phyloP scores from a whole-genome alignment of 306 rosid genomes.

The Pterocarpus santalinus region DNA sequence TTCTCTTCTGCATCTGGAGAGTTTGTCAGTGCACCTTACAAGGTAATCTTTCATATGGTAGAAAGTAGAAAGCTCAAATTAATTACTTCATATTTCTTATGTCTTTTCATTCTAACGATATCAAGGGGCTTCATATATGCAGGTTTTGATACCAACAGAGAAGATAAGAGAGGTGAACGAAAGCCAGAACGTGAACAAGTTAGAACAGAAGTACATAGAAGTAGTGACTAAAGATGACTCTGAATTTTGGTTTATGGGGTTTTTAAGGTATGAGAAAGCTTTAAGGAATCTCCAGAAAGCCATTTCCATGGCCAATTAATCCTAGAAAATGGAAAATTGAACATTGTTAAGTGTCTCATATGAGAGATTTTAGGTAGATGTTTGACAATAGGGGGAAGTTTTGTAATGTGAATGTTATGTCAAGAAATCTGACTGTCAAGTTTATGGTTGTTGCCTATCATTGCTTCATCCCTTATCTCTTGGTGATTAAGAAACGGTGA shows the following conservation, averaged over 20 bases:
- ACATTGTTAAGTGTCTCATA: neutral
- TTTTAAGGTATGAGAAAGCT: slow-evolving; percentile 78
- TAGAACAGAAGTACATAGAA: slow-evolving; percentile 71
- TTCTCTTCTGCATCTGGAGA: slow-evolving; percentile 61
- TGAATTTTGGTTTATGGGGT: slow-evolving; percentile 93
- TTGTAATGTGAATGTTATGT: neutral
- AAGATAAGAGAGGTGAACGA: slow-evolving; percentile 66
- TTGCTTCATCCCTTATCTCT: neutral
- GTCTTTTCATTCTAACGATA: slow-evolving; percentile 7
- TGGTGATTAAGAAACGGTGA: neutral
- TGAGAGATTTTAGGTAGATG: neutral
- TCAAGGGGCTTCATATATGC: slow-evolving; percentile 9
- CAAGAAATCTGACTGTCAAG: neutral
- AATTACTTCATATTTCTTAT: slow-evolving; percentile 5
- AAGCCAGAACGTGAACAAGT: slow-evolving; percentile 67
- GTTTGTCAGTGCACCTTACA: slow-evolving; percentile 61
- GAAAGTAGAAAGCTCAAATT: neutral
- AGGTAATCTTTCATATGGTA: slow-evolving; percentile 50
- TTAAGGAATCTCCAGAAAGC: slow-evolving; percentile 72
- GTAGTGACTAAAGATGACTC: slow-evolving; percentile 71
- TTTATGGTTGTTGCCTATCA: neutral
- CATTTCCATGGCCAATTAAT: slow-evolving; percentile 54
- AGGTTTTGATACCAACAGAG: slow-evolving; percentile 78
- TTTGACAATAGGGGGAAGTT: neutral
- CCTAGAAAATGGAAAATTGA: slow-evolving; percentile 6